Base-by-base conservation (phyloP, 257 asterid species). In the Capsicum baccatum region DNA sequence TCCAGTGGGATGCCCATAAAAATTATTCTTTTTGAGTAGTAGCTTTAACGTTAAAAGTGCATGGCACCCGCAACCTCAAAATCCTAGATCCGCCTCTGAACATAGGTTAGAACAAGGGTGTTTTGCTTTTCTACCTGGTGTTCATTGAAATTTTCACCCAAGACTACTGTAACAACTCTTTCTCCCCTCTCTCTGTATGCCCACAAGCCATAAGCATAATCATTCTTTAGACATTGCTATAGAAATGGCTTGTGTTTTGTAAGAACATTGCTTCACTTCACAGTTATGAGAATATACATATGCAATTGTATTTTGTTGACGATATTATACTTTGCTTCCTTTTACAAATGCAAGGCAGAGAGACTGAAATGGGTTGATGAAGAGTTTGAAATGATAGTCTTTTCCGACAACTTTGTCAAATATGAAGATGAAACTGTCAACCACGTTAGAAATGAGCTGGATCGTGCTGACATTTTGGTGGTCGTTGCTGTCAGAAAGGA, bases 351-450 rank as follows among this genome's bases (percentile, higher is more conserved):
- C 88, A 94, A 71, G 99, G 99, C 93, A 70, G 84, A 89, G 86
- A 92, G 89, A 85, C 87, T 96, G 91, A 92, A 90, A 88, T 94
- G 97, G 97, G 94, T 96, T 70, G 99, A 94, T 87, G 97, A 94
- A 89, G 93, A 86, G 54, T 93, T 79, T 63, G 95, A 93, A 87
- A 96, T 94, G 98, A 79, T 85, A 83, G 98, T 93, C 56, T 94
- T 86, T 83, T 86, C 88, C 0, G 98, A 96, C 87, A 85, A 79
- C 70, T 48, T 83, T 16, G 70, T 79, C 69, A 88, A 84, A 82
- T 86, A 71, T 59, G 82, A 87, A 55, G 79, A 88, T 74, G 86
- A 81, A 59, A 50, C 84, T 62, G 80, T 19, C 64, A 57, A 82
- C 9, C 84, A 85, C 79, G 84, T 94, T 85, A 82, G 50, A 14